Percentiles rank a stretch among this genome's conserved stretches.
Evolutionary conservation across 2,329 filamentous ascomycete species (phyloP).

Genomic region (Microdochium nivale): DNA sequence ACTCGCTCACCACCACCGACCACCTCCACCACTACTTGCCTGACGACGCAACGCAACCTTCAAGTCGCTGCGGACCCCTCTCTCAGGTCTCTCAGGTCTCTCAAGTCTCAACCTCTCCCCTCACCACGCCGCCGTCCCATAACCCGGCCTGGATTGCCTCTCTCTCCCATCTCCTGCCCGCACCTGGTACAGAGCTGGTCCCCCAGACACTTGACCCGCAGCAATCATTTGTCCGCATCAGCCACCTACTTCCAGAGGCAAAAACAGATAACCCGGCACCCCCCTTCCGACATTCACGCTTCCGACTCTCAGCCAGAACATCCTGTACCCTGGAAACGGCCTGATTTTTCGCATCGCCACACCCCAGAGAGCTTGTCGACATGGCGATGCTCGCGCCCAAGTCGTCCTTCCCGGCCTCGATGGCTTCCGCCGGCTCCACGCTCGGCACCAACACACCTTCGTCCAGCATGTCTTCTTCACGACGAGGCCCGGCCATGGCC

Average conservation of each 20-base stretch:
- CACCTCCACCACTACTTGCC: too few species aligned
- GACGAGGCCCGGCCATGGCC: slow-evolving; percentile 41
- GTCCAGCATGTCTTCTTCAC: slow-evolving; percentile 39
- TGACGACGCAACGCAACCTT: not conserved
- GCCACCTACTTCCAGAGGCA: not conserved
- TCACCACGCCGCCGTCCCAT: not conserved
- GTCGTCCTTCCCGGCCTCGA: slow-evolving; percentile 54
- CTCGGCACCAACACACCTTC: slow-evolving; percentile 38
- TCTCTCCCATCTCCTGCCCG: not conserved
- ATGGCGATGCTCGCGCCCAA: slow-evolving; percentile 80
- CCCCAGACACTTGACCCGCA: not conserved
- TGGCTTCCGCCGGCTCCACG: slow-evolving; percentile 35
- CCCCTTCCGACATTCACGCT: too few species aligned
- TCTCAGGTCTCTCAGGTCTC: not conserved
- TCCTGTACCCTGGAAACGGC: not conserved
- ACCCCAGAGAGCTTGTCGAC: slow-evolving; percentile 6
- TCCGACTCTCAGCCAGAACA: too few species aligned
- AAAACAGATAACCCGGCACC: too few species aligned
- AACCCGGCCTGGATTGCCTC: not conserved
- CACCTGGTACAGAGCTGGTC: not conserved
- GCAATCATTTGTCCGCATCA: not conserved
- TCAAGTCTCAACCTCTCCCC: not conserved
- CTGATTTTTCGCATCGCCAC: not conserved
- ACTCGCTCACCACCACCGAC: not conserved
- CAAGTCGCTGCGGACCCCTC: not conserved